Evolutionary conservation across 2,329 filamentous ascomycete species (phyloP).

Genomic region (Paracorniculantispora psalliotae): DNA sequence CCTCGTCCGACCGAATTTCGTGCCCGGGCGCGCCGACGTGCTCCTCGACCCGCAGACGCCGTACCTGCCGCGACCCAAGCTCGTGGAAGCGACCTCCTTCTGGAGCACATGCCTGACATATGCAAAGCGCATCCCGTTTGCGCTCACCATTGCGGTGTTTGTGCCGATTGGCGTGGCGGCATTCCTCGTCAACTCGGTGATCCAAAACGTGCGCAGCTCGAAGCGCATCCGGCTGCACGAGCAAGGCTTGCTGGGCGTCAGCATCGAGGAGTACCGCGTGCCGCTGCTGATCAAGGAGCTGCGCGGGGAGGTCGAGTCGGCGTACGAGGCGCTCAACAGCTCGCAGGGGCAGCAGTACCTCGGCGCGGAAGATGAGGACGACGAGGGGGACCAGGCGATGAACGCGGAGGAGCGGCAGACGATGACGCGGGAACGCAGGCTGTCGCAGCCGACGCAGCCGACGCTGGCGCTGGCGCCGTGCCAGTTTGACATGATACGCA

Average conservation of each 20-base stretch:
- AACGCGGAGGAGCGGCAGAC: slow-evolving; percentile 35
- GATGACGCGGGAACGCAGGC: slow-evolving; percentile 37
- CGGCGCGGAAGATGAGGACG: slow-evolving; percentile 33
- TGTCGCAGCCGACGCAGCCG: slow-evolving; percentile 48
- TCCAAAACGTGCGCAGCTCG: slow-evolving; percentile 72
- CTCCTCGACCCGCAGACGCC: slow-evolving; percentile 66
- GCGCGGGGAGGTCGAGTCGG: slow-evolving; percentile 69
- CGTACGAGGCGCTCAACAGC: slow-evolving; percentile 68
- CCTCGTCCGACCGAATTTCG: slow-evolving; percentile 65
- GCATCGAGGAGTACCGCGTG: slow-evolving; percentile 66
- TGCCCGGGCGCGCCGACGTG: slow-evolving; percentile 68
- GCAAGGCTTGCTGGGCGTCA: slow-evolving; percentile 60
- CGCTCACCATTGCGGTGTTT: slow-evolving; percentile 61
- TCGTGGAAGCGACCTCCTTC: slow-evolving; percentile 24
- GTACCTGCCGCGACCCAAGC: slow-evolving; percentile 42
- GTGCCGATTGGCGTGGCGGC: slow-evolving; percentile 66
- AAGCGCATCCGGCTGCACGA: slow-evolving; percentile 74
- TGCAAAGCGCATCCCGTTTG: slow-evolving; percentile 55
- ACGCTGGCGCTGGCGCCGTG: slow-evolving; percentile 72
- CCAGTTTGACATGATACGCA: slow-evolving; percentile 81
- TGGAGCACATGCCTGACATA: slow-evolving; percentile 27
- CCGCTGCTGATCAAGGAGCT: slow-evolving; percentile 72
- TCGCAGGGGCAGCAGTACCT: slow-evolving; percentile 69
- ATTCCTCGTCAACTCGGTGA: slow-evolving; percentile 69
- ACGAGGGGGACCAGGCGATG: slow-evolving; percentile 26